Percentiles rank a stretch among this genome's conserved stretches.
Conservation (phyloP, 2,329 filamentous ascomycete genomes). For the Aspergillus tanneri region DNA sequence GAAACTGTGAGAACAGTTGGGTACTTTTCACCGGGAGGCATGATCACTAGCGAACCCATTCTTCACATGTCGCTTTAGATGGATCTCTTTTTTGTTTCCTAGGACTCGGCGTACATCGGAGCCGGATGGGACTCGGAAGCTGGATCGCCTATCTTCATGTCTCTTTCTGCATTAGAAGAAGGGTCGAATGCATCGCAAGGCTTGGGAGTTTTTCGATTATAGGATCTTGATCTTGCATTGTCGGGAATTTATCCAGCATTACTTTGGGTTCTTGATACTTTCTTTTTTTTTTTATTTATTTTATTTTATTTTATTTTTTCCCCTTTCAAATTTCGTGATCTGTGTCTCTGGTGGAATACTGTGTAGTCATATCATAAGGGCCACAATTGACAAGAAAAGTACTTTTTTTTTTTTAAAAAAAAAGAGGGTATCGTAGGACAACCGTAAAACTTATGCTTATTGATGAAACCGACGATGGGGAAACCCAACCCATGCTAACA, state of each 20-base stretch:
- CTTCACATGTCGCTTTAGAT: background rate
- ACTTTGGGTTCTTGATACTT: background rate
- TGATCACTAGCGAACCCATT: background rate
- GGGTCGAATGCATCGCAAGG: background rate
- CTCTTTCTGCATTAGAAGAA: background rate
- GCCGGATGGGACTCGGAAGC: background rate
- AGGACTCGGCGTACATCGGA: constrained; percentile 8
- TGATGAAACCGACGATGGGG: constrained; percentile 4
- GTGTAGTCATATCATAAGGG: background rate
- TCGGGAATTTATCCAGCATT: background rate
- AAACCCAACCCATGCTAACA: constrained; percentile 4
- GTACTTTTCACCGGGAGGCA: background rate
- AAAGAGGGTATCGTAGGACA: constrained; percentile 22
- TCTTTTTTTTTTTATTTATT: constrained; percentile 6
- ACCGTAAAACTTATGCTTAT: too few species aligned
- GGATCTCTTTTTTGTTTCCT: background rate
- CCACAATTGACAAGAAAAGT: background rate
- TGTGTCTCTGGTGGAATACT: background rate
- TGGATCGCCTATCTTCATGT: background rate
- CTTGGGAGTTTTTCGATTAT: background rate
- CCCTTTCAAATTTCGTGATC: too few species aligned
- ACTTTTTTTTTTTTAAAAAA: too few species aligned
- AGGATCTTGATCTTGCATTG: background rate
- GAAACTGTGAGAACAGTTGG: constrained; percentile 1
- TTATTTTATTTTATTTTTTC: constrained; percentile 7